These are phyloP conservation scores for Rhododendron simsii DNA, from an alignment of 148 eudicot genomes.

Conservation along the genomic window DNA sequence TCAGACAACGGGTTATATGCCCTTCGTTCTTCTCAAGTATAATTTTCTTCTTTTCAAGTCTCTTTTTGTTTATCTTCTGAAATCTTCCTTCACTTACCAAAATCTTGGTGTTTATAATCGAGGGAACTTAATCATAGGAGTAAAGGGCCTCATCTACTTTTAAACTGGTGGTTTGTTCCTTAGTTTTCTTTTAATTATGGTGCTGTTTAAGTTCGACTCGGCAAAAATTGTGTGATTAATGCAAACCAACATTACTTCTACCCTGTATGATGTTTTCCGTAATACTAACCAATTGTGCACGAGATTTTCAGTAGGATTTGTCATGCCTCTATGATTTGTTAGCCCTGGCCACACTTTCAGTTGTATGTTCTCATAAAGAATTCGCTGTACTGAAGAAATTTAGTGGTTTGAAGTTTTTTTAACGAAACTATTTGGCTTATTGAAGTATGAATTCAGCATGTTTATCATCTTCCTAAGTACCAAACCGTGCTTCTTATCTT, in stretches of 20 bases:
- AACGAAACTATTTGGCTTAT: conserved; percentile 3
- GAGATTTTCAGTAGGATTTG: neutral
- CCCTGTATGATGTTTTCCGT: neutral
- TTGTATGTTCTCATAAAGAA: neutral
- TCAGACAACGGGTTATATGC: neutral
- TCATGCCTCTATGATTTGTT: neutral
- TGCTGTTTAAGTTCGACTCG: neutral
- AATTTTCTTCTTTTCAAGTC: neutral
- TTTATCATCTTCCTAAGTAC: neutral
- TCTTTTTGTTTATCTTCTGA: neutral
- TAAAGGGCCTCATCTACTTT: neutral
- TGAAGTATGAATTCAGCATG: neutral
- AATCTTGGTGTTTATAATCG: neutral
- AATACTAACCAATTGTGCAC: neutral
- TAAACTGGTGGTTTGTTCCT: neutral
- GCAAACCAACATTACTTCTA: neutral
- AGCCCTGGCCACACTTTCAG: neutral
- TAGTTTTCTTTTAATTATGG: neutral
- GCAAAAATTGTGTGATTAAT: neutral
- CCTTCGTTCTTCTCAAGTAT: neutral
- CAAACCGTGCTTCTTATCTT: neutral
- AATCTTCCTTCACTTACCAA: neutral
- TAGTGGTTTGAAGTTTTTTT: neutral
- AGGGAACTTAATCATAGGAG: neutral
- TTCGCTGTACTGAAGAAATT: neutral